Evolutionary conservation across 805 yeast species (phyloP), one percentile per base, ranked within the genome.

Genomic region (Kurtzmaniella fragi): DNA sequence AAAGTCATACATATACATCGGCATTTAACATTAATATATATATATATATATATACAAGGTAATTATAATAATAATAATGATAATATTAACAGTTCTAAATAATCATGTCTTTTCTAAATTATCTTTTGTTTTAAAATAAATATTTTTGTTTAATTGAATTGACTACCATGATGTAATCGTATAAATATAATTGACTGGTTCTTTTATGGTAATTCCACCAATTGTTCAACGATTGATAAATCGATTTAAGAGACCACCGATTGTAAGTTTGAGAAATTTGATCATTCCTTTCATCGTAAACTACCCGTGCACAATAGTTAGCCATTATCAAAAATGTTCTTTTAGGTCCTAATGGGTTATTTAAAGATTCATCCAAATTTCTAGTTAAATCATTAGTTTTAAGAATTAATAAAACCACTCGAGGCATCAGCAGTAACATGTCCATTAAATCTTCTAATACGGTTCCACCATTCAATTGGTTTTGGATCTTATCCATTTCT

Each of bases 321-420:
- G 96, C 93, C 83, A 93, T 74, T 32, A 93, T 87, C 47, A 90
- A 63, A 48, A 93, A 91, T 0, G 95, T 84, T 36, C 96, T 70
- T 53, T 86, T 91, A 5, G 85, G 82, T 0, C 98, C 97, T 34
- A 90, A 62, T 0, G 96, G 95, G 44, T 81, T 80, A 34, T 84
- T 76, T 40, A 91, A 70, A 40, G 76, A 70, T 53, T 91, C 98
- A 59, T 93, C 99, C 35, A 93, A 67, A 50, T 81, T 83, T 51
- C 99, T 73, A 0, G 95, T 88, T 37, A 93, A 70, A 63, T 93
- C 99, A 57, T 93, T 93, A 0, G 99, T 95, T 56, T 93, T 93
- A 53, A 93, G 67, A 34, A 93, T 86, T 44, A 93, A 70, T 23
- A 93, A 59, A 16, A 93, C 96, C 13, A 90, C 78, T 32, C 90